Base-by-base conservation (phyloP, 2,329 filamentous ascomycete species). In the Tolypocladium sp. region DNA sequence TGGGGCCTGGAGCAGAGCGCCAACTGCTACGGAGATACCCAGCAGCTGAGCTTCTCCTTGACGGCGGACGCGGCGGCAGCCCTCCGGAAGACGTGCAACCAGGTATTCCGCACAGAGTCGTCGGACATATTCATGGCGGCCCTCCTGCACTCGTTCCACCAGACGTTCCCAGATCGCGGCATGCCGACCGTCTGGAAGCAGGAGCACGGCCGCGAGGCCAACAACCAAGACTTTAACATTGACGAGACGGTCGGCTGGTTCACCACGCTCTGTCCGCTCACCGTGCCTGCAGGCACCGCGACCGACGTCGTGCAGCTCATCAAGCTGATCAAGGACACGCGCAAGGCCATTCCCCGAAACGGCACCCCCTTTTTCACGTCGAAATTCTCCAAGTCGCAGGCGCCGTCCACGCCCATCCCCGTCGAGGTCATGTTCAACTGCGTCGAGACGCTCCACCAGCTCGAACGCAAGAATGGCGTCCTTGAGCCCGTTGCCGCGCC, bases 201-300 rank as follows among this genome's bases (percentile, higher is more conserved):
- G 61, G 79, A 82, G 60, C 74, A 78, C 42, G 80, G 80, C 20
- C 73, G 81, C 20, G 70, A 76, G n/a, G 67, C 72, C 2, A 74
- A 75, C 61, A 76, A 76, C 33, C 67, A 69, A 0, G 76, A 78
- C 20, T 71, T 80, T 15, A 80, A 85, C 67, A 75, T 84, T 1
- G 77, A 78, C 5, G 74, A 82, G 57, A 85, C 82, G 0, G 81
- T 86, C 0, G 83, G 83, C 2, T 85, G 82, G 82, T 84, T 86
- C 62, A 84, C 82, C 2, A 78, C 81, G 0, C 70, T 86, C 15
- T 82, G 77, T 55, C 83, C 83, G 0, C 71, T 85, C 7, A 72
- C 74, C 2, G 70, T 79, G 3, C 73, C 74, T 10, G 65, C 77
- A 1, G 74, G 78, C 2, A 69, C 72, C 2, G 68, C 73, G 2